Evolutionary conservation across 306 rosid species (phyloP), one percentile per base, ranked within the genome.

Genomic region (Corylus heterophylla): DNA sequence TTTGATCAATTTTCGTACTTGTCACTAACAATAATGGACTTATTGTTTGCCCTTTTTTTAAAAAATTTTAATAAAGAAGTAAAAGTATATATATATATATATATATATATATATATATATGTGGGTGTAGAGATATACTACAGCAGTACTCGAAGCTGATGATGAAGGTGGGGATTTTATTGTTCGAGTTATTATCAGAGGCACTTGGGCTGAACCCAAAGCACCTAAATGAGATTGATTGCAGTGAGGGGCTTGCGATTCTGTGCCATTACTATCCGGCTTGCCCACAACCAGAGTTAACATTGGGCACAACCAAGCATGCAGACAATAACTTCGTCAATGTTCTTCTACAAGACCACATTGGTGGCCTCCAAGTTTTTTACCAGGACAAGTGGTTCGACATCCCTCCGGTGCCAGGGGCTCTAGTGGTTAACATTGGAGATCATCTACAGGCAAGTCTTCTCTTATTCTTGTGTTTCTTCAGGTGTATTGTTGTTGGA

Each of bases 321-420:
- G 1, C 84, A 4, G 81, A 79, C 35, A 45, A 14, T 51, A 27
- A 37, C 67, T 80, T 79, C 61, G 1, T 84, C 59, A 31, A 31
- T 31, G 35, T 84, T 50, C 84, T 84, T 37, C 63, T 76, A 8
- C 81, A 84, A 72, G 84, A 84, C 29, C 78, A 80, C 47, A 45
- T 76, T 17, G 87, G 84, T 1, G 84, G 82, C 8, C 84, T 84
- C 27, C 87, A 84, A 76, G 54, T 73, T 66, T 22, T 80, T 0
- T 17, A 47, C 14, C 17, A 50, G 47, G 44, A 25, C 44, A 27
- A 27, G 42, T 71, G 75, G 75, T 7, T 71, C 2, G 45, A 71
- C 18, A 8, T 71, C 5, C 13, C 58, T 6, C 75, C 75, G 2
- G 8, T 49, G 18, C 42, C 25, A 1, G 75, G 59, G 4, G 75